These are phyloP conservation scores for Limnomonas spitsbergensis DNA, from an alignment of 139 green algal species.

Conservation along the genomic window DNA sequence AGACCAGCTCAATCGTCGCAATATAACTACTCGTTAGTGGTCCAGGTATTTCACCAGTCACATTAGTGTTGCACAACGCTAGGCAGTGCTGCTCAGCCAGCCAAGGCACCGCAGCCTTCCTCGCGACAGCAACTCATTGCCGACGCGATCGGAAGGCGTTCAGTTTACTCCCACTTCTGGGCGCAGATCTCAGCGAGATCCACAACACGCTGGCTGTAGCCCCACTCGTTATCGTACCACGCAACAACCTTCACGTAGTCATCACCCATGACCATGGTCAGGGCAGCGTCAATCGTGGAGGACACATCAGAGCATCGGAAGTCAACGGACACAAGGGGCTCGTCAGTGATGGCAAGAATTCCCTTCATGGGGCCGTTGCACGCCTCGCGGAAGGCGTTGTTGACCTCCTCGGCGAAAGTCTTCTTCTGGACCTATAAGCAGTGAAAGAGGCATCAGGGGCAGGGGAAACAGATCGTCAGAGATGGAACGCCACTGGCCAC, in stretches of 20 bases:
- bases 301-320: slow-evolving; percentile 82
- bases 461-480: too few relatives aligned
- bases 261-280: slow-evolving; percentile 99
- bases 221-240: slow-evolving; percentile 96
- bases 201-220: slow-evolving; percentile 91
- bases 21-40: too few relatives aligned
- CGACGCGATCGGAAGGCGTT: too few relatives aligned
- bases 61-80: too few relatives aligned
- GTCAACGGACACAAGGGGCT: slow-evolving; percentile 96
- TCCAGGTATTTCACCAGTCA: too few relatives aligned
- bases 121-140: too few relatives aligned
- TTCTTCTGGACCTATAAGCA: slow-evolving; percentile 92
- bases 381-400: slow-evolving; percentile 92
- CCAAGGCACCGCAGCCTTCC: too few relatives aligned
- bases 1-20: too few relatives aligned
- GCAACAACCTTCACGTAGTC: slow-evolving; percentile 94
- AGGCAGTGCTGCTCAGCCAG: too few relatives aligned
- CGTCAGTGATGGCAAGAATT: slow-evolving; percentile 86
- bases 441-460: background rate
- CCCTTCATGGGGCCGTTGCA: slow-evolving; percentile 80
- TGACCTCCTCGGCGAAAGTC: slow-evolving; percentile 99
- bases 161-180: slow-evolving; percentile 69
- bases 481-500: background rate
- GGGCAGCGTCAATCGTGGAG: slow-evolving; percentile 89
- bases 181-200: slow-evolving; percentile 88